Conservation (phyloP, 225 moss, liverwort and hornwort genomes). For the Ulota crispa region DNA sequence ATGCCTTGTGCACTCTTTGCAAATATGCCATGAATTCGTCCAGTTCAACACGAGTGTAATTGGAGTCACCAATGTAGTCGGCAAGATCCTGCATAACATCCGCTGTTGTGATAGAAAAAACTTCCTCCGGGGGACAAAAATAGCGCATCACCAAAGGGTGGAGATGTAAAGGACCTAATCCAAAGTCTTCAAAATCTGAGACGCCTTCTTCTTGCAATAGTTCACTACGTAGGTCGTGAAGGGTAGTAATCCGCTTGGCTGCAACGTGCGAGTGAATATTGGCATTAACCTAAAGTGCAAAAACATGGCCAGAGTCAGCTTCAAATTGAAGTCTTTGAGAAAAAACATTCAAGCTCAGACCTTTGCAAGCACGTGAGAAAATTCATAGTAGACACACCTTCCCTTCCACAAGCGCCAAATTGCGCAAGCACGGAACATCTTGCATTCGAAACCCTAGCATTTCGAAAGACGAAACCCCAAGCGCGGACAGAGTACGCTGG, state of each 20-base stretch:
- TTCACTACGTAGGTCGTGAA: constrained; percentile 76
- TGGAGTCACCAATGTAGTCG: constrained; percentile 51
- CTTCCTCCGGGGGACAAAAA: constrained; percentile 66
- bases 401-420: constrained; percentile 74
- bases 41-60: constrained; percentile 56
- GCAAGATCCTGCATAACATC: constrained; percentile 78
- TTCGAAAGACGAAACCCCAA: constrained; percentile 79
- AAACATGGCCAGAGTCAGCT: not conserved
- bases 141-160: constrained; percentile 79
- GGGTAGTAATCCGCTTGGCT: constrained; percentile 77
- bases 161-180: constrained; percentile 75
- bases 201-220: constrained; percentile 74
- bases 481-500: constrained; percentile 59
- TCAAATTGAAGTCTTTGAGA: not conserved
- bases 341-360: not conserved
- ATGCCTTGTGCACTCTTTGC: constrained; percentile 53
- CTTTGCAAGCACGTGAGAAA: not conserved
- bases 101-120: constrained; percentile 65
- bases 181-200: constrained; percentile 72
- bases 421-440: constrained; percentile 78
- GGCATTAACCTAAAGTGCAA: constrained; percentile 67
- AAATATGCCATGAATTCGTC: constrained; percentile 70
- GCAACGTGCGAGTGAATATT: constrained; percentile 79
- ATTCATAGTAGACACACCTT: constrained; percentile 54
- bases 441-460: constrained; percentile 67